Percentiles rank a stretch among this genome's conserved stretches.
These are phyloP conservation scores for Psidium friedrichsthalianum DNA, from an alignment of 345 rosid species.

Conservation along the genomic window DNA sequence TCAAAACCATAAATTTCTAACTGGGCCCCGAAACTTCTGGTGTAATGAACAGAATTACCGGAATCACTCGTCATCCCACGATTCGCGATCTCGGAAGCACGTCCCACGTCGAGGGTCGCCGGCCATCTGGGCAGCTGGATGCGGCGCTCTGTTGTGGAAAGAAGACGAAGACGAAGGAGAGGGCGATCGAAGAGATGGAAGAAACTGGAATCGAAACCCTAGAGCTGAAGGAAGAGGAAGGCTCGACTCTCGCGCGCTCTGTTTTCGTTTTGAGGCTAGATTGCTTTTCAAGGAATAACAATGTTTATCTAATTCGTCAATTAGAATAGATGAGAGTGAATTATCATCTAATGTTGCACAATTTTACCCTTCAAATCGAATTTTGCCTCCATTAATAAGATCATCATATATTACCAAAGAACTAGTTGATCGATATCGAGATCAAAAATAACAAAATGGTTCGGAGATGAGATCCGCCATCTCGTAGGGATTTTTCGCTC, in stretches of 20 bases:
- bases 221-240: no score
- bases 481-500: not conserved
- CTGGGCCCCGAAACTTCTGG: not conserved
- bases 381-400: no score
- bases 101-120: not conserved
- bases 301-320: no score
- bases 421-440: not conserved
- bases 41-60: not conserved
- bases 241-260: no score
- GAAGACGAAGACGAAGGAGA: not conserved
- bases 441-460: no score
- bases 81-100: not conserved
- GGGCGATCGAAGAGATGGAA: not conserved
- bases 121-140: not conserved
- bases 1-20: not conserved
- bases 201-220: no score
- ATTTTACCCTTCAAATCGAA: no score
- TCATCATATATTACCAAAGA: not conserved
- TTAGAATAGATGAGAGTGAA: no score
- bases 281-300: no score
- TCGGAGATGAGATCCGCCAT: not conserved
- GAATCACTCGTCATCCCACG: not conserved
- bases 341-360: no score
- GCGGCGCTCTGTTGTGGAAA: not conserved
- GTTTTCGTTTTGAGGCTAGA: no score